These are phyloP conservation scores for Groenewaldozyma sp. DNA, from an alignment of 1,139 yeast genomes.

Conservation along the genomic window DNA sequence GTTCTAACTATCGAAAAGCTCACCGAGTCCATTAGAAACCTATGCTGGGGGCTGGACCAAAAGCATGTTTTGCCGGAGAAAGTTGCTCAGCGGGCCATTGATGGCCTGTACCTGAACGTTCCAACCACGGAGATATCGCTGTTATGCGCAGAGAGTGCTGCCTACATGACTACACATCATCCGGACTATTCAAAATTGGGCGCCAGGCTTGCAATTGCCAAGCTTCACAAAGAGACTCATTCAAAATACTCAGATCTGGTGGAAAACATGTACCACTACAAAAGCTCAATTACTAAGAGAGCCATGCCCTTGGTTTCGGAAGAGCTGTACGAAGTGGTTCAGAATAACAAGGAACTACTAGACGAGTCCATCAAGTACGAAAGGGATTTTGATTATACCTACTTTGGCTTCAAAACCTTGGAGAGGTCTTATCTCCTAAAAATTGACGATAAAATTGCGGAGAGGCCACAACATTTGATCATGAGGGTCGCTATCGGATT, in stretches of 20 bases:
- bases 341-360: conserved; percentile 43
- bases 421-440: conserved; percentile 61
- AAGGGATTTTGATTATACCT: conserved; percentile 59
- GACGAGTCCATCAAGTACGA: conserved; percentile 57
- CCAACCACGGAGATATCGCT: conserved; percentile 69
- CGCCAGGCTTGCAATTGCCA: conserved; percentile 71
- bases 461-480: conserved; percentile 70
- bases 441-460: conserved; percentile 51
- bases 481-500: conserved; percentile 77
- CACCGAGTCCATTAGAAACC: conserved; percentile 21
- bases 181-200: conserved; percentile 84
- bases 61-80: conserved; percentile 61
- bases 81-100: conserved; percentile 59
- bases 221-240: conserved; percentile 69
- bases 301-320: conserved; percentile 63
- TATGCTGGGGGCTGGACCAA: conserved; percentile 59
- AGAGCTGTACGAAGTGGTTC: conserved; percentile 46
- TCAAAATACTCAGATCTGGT: conserved; percentile 63
- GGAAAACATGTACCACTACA: conserved; percentile 53
- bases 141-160: conserved; percentile 82
- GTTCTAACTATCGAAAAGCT: background rate
- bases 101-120: conserved; percentile 78
- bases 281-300: conserved; percentile 49
- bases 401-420: conserved; percentile 68
- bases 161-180: conserved; percentile 79